These are phyloP conservation scores for Vitis hybrid DNA, from an alignment of 177 flowering plant species.

Conservation along the genomic window DNA sequence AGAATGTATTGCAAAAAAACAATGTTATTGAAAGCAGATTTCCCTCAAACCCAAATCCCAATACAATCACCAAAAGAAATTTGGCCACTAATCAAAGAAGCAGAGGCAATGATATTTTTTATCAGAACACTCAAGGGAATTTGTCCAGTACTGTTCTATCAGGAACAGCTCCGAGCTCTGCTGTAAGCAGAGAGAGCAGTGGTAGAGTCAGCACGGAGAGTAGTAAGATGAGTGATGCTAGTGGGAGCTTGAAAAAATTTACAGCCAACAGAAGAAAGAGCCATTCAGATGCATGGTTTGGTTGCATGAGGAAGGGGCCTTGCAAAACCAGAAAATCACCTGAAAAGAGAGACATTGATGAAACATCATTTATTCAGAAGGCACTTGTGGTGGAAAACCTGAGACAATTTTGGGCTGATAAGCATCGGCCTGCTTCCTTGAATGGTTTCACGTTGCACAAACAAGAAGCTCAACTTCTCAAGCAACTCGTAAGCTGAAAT, in stretches of 20 bases:
- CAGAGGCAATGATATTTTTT: conserved; percentile 18
- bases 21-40: conserved; percentile 15
- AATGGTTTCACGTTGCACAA: conserved; percentile 72
- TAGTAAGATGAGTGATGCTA: conserved; percentile 46
- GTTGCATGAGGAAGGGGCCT: conserved; percentile 50
- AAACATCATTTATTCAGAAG: conserved; percentile 59
- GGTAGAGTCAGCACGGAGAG: conserved; percentile 25
- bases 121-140: conserved; percentile 15
- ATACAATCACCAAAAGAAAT: conserved; percentile 19
- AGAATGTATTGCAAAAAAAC: conserved; percentile 15
- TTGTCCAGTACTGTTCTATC: conserved; percentile 29
- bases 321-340: conserved; percentile 60
- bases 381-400: conserved; percentile 66
- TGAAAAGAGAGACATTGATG: conserved; percentile 45
- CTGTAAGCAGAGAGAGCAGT: conserved; percentile 37
- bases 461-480: conserved; percentile 66
- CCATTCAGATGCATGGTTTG: conserved; percentile 55
- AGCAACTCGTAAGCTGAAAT: conserved; percentile 48
- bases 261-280: conserved; percentile 47
- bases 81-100: conserved; percentile 14
- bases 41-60: conserved; percentile 20
- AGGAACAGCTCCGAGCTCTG: conserved; percentile 28
- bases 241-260: conserved; percentile 44
- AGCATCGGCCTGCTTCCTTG: conserved; percentile 61
- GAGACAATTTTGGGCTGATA: conserved; percentile 75